Conservation (phyloP, 1,139 yeast species). For the Geotrichum bryndzae region DNA sequence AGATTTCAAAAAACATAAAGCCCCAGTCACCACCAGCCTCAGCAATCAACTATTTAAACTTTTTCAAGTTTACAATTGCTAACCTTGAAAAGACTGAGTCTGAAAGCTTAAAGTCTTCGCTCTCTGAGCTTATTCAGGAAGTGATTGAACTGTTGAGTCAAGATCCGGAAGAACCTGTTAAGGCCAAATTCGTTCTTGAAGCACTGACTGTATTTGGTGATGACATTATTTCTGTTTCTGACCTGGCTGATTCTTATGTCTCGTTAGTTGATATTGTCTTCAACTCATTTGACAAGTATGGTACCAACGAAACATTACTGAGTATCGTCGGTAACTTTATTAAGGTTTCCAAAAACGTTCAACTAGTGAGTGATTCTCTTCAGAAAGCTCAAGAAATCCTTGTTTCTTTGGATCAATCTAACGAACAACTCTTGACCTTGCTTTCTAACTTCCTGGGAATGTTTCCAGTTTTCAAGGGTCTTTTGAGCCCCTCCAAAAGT, state of each 20-base stretch:
- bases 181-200: background rate
- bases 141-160: background rate
- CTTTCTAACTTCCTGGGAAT: slow-evolving; percentile 6
- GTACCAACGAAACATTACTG: background rate
- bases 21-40: slow-evolving; percentile 6
- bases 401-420: background rate
- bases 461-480: background rate
- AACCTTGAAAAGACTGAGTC: slow-evolving; percentile 1
- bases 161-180: background rate
- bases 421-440: background rate
- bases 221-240: background rate
- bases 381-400: slow-evolving; percentile 1
- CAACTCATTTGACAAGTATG: background rate
- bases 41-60: slow-evolving; percentile 3
- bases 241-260: slow-evolving; percentile 1
- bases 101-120: background rate
- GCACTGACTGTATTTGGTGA: background rate
- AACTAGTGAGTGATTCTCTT: background rate
- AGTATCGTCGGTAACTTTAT: background rate
- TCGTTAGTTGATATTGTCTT: slow-evolving; percentile 1
- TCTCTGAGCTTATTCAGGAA: background rate
- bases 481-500: slow-evolving; percentile 2
- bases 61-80: slow-evolving; percentile 7
- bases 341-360: background rate
- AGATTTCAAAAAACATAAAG: slow-evolving; percentile 10